Percentiles rank a stretch among this genome's conserved stretches.
These are phyloP conservation scores for Amaranthus palmeri DNA, from an alignment of 148 eudicot species.

Conservation along the genomic window DNA sequence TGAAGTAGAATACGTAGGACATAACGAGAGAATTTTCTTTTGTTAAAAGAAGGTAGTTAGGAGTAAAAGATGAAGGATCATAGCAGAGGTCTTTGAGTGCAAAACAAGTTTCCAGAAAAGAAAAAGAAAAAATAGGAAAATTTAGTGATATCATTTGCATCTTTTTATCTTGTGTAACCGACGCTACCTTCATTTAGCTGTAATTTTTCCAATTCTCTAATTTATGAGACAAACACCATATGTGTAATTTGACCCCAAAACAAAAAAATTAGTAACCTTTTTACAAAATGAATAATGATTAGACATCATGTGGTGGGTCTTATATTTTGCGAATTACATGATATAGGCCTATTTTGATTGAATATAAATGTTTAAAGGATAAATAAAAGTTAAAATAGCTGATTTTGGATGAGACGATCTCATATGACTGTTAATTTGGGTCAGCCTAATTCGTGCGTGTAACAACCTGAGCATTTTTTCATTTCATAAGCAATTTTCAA, in stretches of 20 bases:
- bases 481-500: too few relatives aligned
- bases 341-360: background rate
- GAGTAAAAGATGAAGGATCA: background rate
- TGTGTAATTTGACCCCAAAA: background rate
- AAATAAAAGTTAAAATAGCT: too few relatives aligned
- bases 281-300: constrained; percentile 8
- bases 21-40: background rate
- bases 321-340: constrained; percentile 3
- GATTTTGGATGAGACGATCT: too few relatives aligned
- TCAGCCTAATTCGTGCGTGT: too few relatives aligned
- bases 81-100: constrained; percentile 19
- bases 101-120: constrained; percentile 19
- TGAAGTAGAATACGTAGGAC: too few relatives aligned
- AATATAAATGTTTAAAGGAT: too few relatives aligned
- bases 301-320: constrained; percentile 7
- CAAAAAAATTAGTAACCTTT: background rate
- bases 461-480: too few relatives aligned
- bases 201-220: background rate
- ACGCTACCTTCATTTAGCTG: background rate
- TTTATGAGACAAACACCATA: constrained; percentile 17
- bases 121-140: background rate
- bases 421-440: too few relatives aligned
- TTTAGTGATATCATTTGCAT: background rate
- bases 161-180: background rate
- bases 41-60: background rate